phyloP scores from a whole-genome alignment of 305 asterid genomes.

The Solanum hybrid region DNA sequence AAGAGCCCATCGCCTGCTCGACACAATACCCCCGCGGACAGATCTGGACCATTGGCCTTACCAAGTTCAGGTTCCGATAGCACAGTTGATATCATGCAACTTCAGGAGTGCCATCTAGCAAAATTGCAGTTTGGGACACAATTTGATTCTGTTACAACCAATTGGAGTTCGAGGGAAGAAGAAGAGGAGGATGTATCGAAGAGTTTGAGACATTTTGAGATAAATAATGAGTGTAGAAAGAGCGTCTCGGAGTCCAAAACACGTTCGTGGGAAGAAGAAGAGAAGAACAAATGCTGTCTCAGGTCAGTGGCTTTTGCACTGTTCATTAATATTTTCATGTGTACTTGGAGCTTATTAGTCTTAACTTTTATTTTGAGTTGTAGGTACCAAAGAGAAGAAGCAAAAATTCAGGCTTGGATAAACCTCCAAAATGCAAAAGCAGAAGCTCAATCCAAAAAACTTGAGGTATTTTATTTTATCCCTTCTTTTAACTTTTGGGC shows the following conservation, averaged over 20 bases:
- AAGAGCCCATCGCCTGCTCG: slow-evolving; percentile 65
- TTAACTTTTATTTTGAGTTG: background rate
- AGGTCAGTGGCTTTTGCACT: slow-evolving; percentile 28
- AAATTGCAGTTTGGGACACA: slow-evolving; percentile 49
- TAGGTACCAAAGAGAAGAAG: slow-evolving; percentile 95
- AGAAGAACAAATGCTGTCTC: slow-evolving; percentile 64
- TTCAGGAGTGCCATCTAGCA: slow-evolving; percentile 70
- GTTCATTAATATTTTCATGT: background rate
- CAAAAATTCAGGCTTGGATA: slow-evolving; percentile 95
- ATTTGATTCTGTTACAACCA: slow-evolving; percentile 41
- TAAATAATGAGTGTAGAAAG: slow-evolving; percentile 48
- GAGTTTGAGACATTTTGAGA: slow-evolving; percentile 91
- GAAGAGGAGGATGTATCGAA: slow-evolving; percentile 94
- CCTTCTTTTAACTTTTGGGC: background rate
- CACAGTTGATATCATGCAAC: slow-evolving; percentile 42
- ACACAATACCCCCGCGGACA: slow-evolving; percentile 69
- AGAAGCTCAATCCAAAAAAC: slow-evolving; percentile 93
- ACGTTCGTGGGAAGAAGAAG: slow-evolving; percentile 74
- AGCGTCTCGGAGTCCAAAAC: slow-evolving; percentile 48
- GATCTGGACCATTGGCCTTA: slow-evolving; percentile 63
- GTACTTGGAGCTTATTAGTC: background rate
- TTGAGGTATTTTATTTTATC: slow-evolving; percentile 46
- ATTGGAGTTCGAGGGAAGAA: slow-evolving; percentile 94
- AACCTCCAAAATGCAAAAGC: slow-evolving; percentile 88
- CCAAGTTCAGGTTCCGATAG: slow-evolving; percentile 18